These are phyloP conservation scores for Pythium vanterpoolii DNA, from an alignment of 352 stramenopile genomes.

Conservation along the genomic window DNA sequence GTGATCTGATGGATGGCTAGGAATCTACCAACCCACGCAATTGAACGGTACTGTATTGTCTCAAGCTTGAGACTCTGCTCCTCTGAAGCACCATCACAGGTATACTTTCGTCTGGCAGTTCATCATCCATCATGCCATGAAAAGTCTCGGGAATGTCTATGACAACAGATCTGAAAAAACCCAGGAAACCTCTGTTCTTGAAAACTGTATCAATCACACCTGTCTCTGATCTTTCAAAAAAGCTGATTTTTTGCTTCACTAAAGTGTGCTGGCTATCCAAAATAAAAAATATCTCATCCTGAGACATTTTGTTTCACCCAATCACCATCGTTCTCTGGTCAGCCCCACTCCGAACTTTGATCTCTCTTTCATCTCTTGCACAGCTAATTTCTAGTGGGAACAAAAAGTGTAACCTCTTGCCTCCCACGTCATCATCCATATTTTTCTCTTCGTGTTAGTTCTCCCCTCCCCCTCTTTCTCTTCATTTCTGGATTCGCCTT, in stretches of 20 bases:
- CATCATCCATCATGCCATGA: neutral
- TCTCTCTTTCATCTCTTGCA: too few species aligned
- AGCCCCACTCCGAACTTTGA: neutral
- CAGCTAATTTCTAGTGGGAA: too few species aligned
- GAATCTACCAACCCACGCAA: neutral
- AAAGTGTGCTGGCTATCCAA: too few species aligned
- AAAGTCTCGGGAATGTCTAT: neutral
- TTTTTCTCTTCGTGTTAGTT: neutral
- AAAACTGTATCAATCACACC: neutral
- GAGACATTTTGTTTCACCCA: neutral
- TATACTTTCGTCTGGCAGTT: too few species aligned
- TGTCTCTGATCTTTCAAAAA: too few species aligned
- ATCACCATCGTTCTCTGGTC: neutral
- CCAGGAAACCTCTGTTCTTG: neutral
- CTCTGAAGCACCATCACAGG: too few species aligned
- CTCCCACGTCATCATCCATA: neutral
- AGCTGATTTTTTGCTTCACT: too few species aligned
- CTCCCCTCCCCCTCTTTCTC: neutral
- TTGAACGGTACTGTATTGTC: neutral
- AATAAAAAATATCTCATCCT: constrained; percentile 12
- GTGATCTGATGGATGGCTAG: neutral
- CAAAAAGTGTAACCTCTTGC: too few species aligned
- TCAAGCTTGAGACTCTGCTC: too few species aligned
- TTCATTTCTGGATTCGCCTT: constrained; percentile 6
- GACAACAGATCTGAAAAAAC: neutral